Evolutionary conservation across 495 filamentous ascomycete genomes (phyloP).

Genomic region (Hypoxylon intermedium): DNA sequence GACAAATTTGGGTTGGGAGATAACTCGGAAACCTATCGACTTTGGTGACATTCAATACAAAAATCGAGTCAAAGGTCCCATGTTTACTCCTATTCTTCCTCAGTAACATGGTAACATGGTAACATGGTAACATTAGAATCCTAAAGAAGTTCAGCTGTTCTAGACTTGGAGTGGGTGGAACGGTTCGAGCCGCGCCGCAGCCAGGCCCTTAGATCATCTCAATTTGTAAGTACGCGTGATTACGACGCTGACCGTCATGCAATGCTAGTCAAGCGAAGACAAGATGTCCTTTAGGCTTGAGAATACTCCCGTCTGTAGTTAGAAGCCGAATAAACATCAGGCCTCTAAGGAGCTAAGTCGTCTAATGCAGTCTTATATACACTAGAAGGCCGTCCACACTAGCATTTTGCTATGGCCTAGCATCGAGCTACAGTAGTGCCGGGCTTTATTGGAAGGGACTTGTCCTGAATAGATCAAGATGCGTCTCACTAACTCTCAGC

Average conservation of each 20-base stretch:
- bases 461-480: too few species aligned
- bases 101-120: too few species aligned
- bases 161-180: not conserved
- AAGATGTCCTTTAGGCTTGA: not conserved
- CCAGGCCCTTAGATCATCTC: not conserved
- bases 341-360: not conserved
- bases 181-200: constrained; percentile 21
- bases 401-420: too few species aligned
- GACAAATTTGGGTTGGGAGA: too few species aligned
- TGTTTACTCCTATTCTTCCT: too few species aligned
- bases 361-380: not conserved
- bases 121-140: not conserved
- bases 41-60: too few species aligned
- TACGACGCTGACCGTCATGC: not conserved
- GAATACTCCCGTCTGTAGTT: too few species aligned
- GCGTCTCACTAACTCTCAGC: too few species aligned
- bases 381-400: not conserved
- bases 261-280: not conserved
- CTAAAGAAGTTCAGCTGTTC: not conserved
- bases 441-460: not conserved
- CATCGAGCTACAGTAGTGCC: not conserved
- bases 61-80: too few species aligned
- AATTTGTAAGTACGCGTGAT: not conserved
- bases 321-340: not conserved
- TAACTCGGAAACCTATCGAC: too few species aligned